A percentile compares a stretch with the other conserved stretches of the same genome.
phyloP scores from a whole-genome alignment of 441 rosid species.

The Syzygium malaccense region DNA sequence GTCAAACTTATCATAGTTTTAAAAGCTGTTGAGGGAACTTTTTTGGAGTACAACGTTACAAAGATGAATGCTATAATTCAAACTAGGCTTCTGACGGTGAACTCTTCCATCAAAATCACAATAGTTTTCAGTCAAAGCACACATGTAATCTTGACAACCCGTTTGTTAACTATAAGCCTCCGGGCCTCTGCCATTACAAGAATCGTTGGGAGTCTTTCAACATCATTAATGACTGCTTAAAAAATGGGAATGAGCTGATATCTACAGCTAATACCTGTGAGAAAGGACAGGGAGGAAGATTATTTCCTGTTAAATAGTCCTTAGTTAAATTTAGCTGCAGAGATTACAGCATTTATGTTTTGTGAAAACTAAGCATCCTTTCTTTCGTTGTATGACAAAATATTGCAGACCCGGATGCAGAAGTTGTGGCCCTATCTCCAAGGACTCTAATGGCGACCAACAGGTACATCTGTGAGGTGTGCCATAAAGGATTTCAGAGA shows the following conservation, averaged over 20 bases:
- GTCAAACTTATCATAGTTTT: not conserved
- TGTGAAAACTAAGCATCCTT: not conserved
- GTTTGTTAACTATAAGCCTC: not conserved
- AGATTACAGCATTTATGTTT: not conserved
- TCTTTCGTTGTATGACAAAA: not conserved
- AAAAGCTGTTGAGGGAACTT: not conserved
- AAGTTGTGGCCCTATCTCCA: slow-evolving; percentile 48
- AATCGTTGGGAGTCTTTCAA: not conserved
- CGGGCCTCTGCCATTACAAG: not conserved
- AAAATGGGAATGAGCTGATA: not conserved
- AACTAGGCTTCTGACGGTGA: not conserved
- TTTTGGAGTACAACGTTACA: not conserved
- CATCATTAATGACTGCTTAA: not conserved
- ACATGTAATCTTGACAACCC: not conserved
- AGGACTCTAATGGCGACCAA: slow-evolving; percentile 59
- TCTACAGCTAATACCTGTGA: not conserved
- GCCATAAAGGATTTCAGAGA: slow-evolving; percentile 58
- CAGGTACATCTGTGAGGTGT: slow-evolving; percentile 55
- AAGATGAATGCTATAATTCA: not conserved
- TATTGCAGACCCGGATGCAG: slow-evolving; percentile 52
- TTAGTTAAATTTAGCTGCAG: not conserved
- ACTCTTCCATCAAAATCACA: not conserved
- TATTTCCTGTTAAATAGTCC: not conserved
- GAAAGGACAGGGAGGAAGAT: not conserved
- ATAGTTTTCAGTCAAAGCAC: not conserved